Evolutionary conservation across 768 basidiomycete species (phyloP).

Genomic region (Lentinula boryana): DNA sequence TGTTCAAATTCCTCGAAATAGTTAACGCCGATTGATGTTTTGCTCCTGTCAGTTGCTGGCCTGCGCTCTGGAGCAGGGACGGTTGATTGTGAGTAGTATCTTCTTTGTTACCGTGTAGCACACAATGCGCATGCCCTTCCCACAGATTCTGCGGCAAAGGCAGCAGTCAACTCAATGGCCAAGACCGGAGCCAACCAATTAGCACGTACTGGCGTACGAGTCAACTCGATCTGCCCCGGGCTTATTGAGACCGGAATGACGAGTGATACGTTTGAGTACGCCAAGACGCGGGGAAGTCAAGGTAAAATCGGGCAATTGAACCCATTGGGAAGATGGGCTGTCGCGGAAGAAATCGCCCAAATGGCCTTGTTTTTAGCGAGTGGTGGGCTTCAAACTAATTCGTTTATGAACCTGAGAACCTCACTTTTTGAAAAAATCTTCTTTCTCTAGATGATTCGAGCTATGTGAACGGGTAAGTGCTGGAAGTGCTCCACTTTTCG

Average conservation of each 20-base stretch:
- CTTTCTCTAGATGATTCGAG: constrained; percentile 68
- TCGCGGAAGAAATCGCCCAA: constrained; percentile 84
- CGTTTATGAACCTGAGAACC: neutral
- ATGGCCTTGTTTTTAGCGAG: constrained; percentile 83
- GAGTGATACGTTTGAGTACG: constrained; percentile 63
- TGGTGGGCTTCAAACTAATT: constrained; percentile 37
- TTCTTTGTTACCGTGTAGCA: constrained; percentile 14
- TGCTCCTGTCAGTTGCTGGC: constrained; percentile 56
- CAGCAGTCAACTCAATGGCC: constrained; percentile 87
- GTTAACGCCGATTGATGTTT: neutral
- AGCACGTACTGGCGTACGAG: constrained; percentile 75
- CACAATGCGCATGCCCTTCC: constrained; percentile 5
- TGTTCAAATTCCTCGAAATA: neutral
- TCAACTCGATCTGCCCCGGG: constrained; percentile 88
- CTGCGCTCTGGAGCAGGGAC: constrained; percentile 78
- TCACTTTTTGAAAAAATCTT: constrained; percentile 9
- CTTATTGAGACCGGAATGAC: constrained; percentile 96
- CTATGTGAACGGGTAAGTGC: constrained; percentile 69
- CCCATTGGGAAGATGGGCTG: constrained; percentile 75
- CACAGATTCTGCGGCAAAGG: constrained; percentile 87
- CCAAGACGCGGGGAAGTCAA: constrained; percentile 67
- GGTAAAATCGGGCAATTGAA: constrained; percentile 82
- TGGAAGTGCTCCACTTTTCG: neutral
- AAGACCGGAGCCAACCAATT: constrained; percentile 79
- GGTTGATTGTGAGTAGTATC: constrained; percentile 58